These are phyloP conservation scores for Pseudopithomyces chartarum DNA, from an alignment of 2,329 filamentous ascomycete species.

Conservation along the genomic window DNA sequence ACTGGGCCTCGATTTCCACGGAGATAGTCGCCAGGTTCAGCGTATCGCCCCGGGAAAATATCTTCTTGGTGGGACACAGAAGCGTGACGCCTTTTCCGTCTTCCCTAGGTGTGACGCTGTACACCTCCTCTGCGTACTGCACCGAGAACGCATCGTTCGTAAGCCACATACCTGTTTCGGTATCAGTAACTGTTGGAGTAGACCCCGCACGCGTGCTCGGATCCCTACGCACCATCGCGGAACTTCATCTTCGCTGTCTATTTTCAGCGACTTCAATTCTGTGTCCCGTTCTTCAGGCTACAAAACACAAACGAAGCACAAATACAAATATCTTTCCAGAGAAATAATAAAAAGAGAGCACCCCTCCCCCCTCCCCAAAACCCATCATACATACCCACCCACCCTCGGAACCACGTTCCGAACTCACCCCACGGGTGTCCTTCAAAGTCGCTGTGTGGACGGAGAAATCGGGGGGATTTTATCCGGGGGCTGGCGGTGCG, in stretches of 20 bases:
- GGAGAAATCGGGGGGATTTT: constrained; percentile 16
- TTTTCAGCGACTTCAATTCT: too few species aligned
- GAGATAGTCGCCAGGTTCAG: constrained; percentile 62
- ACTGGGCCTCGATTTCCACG: constrained; percentile 61
- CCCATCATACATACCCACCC: too few species aligned
- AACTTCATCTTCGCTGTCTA: constrained; percentile 58
- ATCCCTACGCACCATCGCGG: constrained; percentile 57
- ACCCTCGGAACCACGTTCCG: constrained; percentile 7
- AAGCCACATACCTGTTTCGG: constrained; percentile 65
- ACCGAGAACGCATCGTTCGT: constrained; percentile 63
- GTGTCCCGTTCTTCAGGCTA: too few species aligned
- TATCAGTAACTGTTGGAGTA: too few species aligned
- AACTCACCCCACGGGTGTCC: not conserved
- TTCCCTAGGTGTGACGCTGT: constrained; percentile 54
- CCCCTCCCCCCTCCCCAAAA: too few species aligned
- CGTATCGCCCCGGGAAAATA: constrained; percentile 60
- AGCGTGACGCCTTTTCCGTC: constrained; percentile 57
- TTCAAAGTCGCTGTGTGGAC: constrained; percentile 13
- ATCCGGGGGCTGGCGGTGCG: too few species aligned
- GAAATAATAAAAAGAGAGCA: too few species aligned
- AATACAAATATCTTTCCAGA: too few species aligned
- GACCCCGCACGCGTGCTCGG: too few species aligned
- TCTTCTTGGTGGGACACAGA: constrained; percentile 63
- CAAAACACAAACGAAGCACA: too few species aligned
- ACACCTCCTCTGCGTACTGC: constrained; percentile 70